phyloP scores from a whole-genome alignment of 2,329 filamentous ascomycete genomes.

The Penicillium corylophilum region DNA sequence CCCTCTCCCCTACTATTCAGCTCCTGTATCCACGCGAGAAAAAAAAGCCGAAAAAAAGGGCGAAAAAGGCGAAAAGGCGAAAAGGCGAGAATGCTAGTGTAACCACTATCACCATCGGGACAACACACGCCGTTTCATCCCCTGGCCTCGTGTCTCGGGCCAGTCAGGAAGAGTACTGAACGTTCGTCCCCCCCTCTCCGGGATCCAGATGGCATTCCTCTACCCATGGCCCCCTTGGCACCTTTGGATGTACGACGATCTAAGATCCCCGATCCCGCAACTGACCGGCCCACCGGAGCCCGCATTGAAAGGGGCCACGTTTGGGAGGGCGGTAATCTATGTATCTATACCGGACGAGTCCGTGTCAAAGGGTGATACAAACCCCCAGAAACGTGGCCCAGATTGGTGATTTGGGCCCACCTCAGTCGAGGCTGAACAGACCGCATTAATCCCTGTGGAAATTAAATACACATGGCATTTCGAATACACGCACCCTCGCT shows the following conservation, averaged over 20 bases:
- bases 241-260: not conserved
- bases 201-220: slow-evolving; percentile 5
- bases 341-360: not conserved
- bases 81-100: slow-evolving; percentile 14
- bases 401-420: slow-evolving; percentile 12
- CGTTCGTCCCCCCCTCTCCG: slow-evolving; percentile 10
- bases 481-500: slow-evolving; percentile 18
- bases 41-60: not conserved
- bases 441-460: slow-evolving; percentile 13
- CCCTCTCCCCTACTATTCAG: slow-evolving; percentile 3
- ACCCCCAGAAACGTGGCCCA: slow-evolving; percentile 16
- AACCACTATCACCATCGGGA: slow-evolving; percentile 14
- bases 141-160: slow-evolving; percentile 20
- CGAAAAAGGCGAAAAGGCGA: not conserved
- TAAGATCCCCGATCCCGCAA: slow-evolving; percentile 6
- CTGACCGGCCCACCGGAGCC: slow-evolving; percentile 2
- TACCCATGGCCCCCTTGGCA: not conserved
- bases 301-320: not conserved
- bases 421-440: slow-evolving; percentile 17
- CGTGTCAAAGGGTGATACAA: slow-evolving; percentile 1
- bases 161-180: slow-evolving; percentile 16
- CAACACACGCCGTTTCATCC: slow-evolving; percentile 20
- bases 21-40: slow-evolving; percentile 10
- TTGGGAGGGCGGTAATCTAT: not conserved
- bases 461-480: slow-evolving; percentile 20